A percentile compares a stretch with the other conserved stretches of the same genome.
Evolutionary conservation across 2,329 filamentous ascomycete species (phyloP).

Genomic region (Exophiala xenobiotica): DNA sequence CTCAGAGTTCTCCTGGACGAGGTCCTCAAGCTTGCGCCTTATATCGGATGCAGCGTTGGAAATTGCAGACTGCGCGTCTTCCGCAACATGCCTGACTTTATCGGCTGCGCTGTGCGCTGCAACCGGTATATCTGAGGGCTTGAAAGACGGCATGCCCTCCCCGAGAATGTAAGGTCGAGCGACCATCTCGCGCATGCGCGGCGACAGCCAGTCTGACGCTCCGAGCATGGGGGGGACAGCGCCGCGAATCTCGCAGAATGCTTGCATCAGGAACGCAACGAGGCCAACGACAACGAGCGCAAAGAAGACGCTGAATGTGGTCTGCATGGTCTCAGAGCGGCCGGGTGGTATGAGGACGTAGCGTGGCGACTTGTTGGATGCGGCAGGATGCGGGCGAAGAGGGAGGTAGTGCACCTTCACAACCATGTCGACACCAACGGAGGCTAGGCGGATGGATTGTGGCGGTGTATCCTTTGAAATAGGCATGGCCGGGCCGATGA

Average conservation of each 20-base stretch:
- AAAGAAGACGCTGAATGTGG: slow-evolving; percentile 57
- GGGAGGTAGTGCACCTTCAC: slow-evolving; percentile 78
- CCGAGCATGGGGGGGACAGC: slow-evolving; percentile 57
- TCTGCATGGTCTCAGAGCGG: slow-evolving; percentile 53
- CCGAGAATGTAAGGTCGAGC: slow-evolving; percentile 42
- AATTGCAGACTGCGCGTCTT: slow-evolving; percentile 7
- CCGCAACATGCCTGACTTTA: slow-evolving; percentile 14
- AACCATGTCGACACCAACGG: slow-evolving; percentile 76
- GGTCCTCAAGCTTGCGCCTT: slow-evolving; percentile 23
- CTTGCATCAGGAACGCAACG: slow-evolving; percentile 62
- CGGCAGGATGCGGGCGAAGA: slow-evolving; percentile 49
- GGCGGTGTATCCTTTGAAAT: slow-evolving; percentile 49
- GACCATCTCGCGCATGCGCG: slow-evolving; percentile 44
- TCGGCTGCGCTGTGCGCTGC: slow-evolving; percentile 21
- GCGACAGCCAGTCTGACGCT: slow-evolving; percentile 57
- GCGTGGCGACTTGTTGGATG: slow-evolving; percentile 56
- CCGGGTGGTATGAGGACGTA: slow-evolving; percentile 67
- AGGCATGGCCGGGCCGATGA: slow-evolving; percentile 51
- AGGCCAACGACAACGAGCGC: slow-evolving; percentile 62
- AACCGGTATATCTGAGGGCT: slow-evolving; percentile 10
- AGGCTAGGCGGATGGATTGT: slow-evolving; percentile 73
- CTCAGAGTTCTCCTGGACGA: slow-evolving; percentile 26
- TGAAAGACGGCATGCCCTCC: slow-evolving; percentile 11
- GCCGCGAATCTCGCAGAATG: slow-evolving; percentile 61
- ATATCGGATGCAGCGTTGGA: slow-evolving; percentile 11